Conservation (phyloP, 1,284 basidiomycete species). For the Leucoagaricus sp. region DNA sequence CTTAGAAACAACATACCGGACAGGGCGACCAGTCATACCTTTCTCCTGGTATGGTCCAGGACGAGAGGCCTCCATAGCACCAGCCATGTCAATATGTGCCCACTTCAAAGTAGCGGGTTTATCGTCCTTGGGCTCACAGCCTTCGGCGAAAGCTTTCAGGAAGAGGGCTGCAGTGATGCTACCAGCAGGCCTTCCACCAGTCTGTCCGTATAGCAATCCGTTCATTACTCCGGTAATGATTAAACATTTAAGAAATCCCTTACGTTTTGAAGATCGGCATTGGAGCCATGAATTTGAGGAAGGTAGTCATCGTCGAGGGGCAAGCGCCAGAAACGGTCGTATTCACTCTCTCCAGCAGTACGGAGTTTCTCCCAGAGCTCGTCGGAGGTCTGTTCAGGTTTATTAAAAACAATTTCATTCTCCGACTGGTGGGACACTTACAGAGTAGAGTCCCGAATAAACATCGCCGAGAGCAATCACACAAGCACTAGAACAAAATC, state of each 20-base stretch:
- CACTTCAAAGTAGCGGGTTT: conserved; percentile 58
- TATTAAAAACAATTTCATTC: neutral
- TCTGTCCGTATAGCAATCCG: conserved; percentile 46
- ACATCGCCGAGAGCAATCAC: conserved; percentile 70
- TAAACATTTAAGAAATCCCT: conserved; percentile 21
- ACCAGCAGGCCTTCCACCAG: conserved; percentile 75
- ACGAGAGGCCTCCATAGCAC: conserved; percentile 72
- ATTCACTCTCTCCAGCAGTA: conserved; percentile 70
- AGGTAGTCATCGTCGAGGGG: conserved; percentile 81
- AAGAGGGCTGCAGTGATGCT: conserved; percentile 86
- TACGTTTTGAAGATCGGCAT: conserved; percentile 85
- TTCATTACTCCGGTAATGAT: neutral
- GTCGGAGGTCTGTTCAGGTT: conserved; percentile 66
- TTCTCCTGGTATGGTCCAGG: conserved; percentile 66
- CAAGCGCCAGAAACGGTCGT: conserved; percentile 86
- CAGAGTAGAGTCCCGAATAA: conserved; percentile 82
- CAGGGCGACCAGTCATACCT: conserved; percentile 82
- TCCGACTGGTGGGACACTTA: conserved; percentile 30
- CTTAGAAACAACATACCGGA: conserved; percentile 49
- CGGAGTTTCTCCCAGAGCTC: conserved; percentile 74
- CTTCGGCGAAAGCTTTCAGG: conserved; percentile 80
- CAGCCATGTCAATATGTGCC: conserved; percentile 88
- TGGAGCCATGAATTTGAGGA: conserved; percentile 75
- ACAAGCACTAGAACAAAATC: conserved; percentile 55
- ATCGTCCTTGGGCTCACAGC: conserved; percentile 57